Conservation (phyloP, 2,329 filamentous ascomycete species). For the Tolypocladium tropicale region DNA sequence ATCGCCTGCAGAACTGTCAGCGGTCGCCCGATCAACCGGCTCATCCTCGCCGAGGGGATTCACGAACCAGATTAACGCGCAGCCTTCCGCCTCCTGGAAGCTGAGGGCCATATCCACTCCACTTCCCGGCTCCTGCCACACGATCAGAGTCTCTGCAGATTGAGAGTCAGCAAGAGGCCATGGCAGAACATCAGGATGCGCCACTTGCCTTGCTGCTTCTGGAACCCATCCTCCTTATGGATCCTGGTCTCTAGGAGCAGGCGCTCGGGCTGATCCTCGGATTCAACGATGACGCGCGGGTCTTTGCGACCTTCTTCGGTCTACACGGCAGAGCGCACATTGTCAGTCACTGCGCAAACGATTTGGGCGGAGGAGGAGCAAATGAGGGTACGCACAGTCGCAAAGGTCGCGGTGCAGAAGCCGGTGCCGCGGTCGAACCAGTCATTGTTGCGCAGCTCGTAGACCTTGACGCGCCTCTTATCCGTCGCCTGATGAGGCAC, state of each 20-base stretch:
- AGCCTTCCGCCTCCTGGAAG: constrained; percentile 95
- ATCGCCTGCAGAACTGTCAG: constrained; percentile 55
- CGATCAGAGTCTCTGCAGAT: constrained; percentile 78
- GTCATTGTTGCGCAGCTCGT: constrained; percentile 96
- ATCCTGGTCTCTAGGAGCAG: constrained; percentile 84
- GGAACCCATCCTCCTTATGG: constrained; percentile 87
- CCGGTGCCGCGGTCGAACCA: constrained; percentile 98
- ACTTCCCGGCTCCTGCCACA: constrained; percentile 83
- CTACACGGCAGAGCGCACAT: constrained; percentile 19
- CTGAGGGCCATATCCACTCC: constrained; percentile 94
- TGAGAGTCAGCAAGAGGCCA: constrained; percentile 15
- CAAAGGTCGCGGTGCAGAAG: constrained; percentile 74
- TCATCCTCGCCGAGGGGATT: background rate
- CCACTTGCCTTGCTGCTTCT: constrained; percentile 84
- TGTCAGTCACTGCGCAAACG: background rate
- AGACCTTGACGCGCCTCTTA: constrained; percentile 87
- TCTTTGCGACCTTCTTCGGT: constrained; percentile 60
- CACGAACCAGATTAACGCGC: constrained; percentile 75
- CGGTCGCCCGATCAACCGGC: background rate
- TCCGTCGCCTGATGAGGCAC: constrained; percentile 59
- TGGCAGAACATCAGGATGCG: constrained; percentile 2
- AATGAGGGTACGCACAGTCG: constrained; percentile 49
- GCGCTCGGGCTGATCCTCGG: constrained; percentile 80
- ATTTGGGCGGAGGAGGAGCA: background rate
- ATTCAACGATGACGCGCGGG: constrained; percentile 80